Evolutionary conservation across 441 rosid species (phyloP).

Genomic region (Metrosideros polymorpha): DNA sequence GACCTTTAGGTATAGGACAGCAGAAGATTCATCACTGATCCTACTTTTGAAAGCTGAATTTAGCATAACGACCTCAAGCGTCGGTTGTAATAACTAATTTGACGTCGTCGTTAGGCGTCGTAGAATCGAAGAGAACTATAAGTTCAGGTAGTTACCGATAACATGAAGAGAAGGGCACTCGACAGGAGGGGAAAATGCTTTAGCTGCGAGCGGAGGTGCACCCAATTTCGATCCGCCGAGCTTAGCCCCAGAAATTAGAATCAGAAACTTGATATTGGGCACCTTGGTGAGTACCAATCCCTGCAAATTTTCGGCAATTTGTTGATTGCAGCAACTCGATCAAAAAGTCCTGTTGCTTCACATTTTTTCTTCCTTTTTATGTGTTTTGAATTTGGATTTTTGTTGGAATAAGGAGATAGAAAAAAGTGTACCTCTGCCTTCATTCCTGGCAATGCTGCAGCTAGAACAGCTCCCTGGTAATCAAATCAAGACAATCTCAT

Average conservation of each 20-base stretch:
- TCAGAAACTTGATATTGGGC: constrained; percentile 47
- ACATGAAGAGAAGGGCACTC: constrained; percentile 57
- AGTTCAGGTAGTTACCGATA: constrained; percentile 27
- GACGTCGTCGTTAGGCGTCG: not conserved
- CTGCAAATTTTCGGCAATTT: constrained; percentile 6
- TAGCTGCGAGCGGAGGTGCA: constrained; percentile 37
- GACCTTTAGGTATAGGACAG: not conserved
- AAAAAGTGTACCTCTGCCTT: constrained; percentile 22
- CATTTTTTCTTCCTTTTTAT: not conserved
- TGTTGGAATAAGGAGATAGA: not conserved
- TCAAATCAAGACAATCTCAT: not conserved
- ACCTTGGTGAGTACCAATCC: constrained; percentile 45
- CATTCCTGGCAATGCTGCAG: constrained; percentile 59
- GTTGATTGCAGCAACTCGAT: not conserved
- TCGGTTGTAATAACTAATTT: not conserved
- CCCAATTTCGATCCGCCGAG: constrained; percentile 34
- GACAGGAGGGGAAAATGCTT: constrained; percentile 49
- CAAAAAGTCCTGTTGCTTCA: not conserved
- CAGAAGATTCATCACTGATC: not conserved
- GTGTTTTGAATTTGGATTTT: not conserved
- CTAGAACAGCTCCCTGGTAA: constrained; percentile 45
- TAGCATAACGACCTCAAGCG: not conserved
- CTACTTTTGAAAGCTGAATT: not conserved
- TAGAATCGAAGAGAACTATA: too few species aligned
- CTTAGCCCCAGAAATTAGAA: constrained; percentile 45